These are phyloP conservation scores for Coemansia sp. DNA, from an alignment of 192 early-diverging fungal genomes.

Conservation along the genomic window DNA sequence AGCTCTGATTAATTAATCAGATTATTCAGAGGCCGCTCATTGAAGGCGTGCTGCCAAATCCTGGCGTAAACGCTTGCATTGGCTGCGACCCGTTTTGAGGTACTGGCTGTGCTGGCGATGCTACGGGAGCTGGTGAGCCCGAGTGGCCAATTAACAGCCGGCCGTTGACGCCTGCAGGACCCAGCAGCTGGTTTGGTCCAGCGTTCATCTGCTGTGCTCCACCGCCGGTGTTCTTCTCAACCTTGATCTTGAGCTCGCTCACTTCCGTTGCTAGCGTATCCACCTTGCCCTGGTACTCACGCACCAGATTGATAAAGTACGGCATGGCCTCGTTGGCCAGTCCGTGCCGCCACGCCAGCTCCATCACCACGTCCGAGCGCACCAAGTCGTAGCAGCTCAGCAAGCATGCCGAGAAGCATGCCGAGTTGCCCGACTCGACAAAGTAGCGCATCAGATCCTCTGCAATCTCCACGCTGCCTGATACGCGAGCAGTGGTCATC, in stretches of 20 bases:
- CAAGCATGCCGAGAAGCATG: constrained; percentile 91
- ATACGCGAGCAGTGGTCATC: constrained; percentile 96
- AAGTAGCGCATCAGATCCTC: constrained; percentile 97
- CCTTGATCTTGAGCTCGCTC: constrained; percentile 59
- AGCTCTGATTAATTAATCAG: background rate
- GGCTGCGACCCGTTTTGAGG: constrained; percentile 9
- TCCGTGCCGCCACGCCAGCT: constrained; percentile 87
- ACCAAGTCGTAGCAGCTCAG: constrained; percentile 95
- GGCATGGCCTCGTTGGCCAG: constrained; percentile 96
- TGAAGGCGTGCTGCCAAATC: constrained; percentile 26
- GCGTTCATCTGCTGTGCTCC: constrained; percentile 21
- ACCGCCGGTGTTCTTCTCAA: constrained; percentile 35
- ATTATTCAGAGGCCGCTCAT: constrained; percentile 34
- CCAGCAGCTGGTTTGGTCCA: constrained; percentile 59
- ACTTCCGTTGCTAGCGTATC: constrained; percentile 59
- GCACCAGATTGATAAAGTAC: constrained; percentile 88
- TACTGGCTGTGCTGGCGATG: background rate
- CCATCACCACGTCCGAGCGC: constrained; percentile 90
- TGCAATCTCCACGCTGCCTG: constrained; percentile 79
- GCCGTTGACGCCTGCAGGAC: constrained; percentile 67
- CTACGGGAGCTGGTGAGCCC: constrained; percentile 11
- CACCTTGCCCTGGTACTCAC: constrained; percentile 87
- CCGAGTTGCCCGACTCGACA: constrained; percentile 84
- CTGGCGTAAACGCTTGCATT: constrained; percentile 22
- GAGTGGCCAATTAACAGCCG: constrained; percentile 66